These are phyloP conservation scores for Hypoxylon sp. DNA, from an alignment of 2,329 filamentous ascomycete species.

Conservation along the genomic window DNA sequence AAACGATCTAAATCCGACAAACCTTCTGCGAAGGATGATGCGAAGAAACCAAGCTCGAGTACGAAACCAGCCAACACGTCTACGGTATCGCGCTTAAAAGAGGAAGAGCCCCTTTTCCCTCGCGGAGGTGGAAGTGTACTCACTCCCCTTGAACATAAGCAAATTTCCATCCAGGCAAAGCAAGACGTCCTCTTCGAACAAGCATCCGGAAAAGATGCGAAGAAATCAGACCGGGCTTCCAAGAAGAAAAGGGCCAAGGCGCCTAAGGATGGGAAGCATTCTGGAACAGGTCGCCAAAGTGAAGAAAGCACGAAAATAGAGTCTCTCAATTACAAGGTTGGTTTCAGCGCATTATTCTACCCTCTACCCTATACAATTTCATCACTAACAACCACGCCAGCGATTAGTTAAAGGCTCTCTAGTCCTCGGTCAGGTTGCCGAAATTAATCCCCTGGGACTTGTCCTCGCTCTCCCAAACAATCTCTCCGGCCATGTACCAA, in stretches of 20 bases:
- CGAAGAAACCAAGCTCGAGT: conserved; percentile 37
- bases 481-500: conserved; percentile 84
- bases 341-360: conserved; percentile 44
- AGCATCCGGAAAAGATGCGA: conserved; percentile 62
- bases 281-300: conserved; percentile 62
- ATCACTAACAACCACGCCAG: conserved; percentile 68
- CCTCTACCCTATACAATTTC: conserved; percentile 4
- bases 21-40: conserved; percentile 47
- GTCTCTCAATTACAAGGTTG: conserved; percentile 87
- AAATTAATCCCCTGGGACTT: conserved; percentile 82
- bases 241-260: conserved; percentile 66
- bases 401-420: conserved; percentile 85
- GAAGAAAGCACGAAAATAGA: conserved; percentile 77
- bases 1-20: conserved; percentile 56
- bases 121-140: conserved; percentile 90
- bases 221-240: conserved; percentile 53
- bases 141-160: conserved; percentile 93
- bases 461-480: conserved; percentile 91
- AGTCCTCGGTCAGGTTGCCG: conserved; percentile 84
- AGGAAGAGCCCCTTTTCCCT: conserved; percentile 91
- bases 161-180: conserved; percentile 93
- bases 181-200: conserved; percentile 92
- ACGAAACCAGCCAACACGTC: conserved; percentile 45
- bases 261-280: conserved; percentile 60
- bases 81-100: conserved; percentile 61